Evolutionary conservation across 176 grass and related monocot genomes (phyloP).

Genomic region (Puya raimondii): DNA sequence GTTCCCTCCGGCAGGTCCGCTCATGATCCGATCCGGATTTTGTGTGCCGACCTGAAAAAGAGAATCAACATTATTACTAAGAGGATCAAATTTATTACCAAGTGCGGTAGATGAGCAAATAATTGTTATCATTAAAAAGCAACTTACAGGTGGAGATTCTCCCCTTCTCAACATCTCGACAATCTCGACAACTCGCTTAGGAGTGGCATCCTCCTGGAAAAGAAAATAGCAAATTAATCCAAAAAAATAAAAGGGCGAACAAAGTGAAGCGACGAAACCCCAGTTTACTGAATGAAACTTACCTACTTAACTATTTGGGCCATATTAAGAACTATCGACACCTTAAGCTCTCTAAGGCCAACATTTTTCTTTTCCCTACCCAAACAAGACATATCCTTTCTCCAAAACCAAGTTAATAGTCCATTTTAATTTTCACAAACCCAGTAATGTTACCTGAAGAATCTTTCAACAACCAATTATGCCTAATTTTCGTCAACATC

Average conservation of each 20-base stretch:
- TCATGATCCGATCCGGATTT: conserved; percentile 57
- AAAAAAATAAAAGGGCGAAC: neutral
- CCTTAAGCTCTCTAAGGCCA: neutral
- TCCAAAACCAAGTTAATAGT: too few relatives aligned
- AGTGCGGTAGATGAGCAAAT: neutral
- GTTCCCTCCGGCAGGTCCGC: conserved; percentile 75
- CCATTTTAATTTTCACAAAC: too few relatives aligned
- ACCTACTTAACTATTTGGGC: neutral
- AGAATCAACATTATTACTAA: conserved; percentile 1
- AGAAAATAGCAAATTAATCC: neutral
- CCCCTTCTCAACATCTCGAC: conserved; percentile 92
- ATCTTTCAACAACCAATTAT: too few relatives aligned
- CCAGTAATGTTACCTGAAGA: too few relatives aligned
- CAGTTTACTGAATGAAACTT: neutral
- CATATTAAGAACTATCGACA: neutral
- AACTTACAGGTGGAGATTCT: conserved; percentile 65
- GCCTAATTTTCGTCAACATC: too few relatives aligned
- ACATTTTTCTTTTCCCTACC: too few relatives aligned
- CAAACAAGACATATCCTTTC: too few relatives aligned
- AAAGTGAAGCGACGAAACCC: neutral
- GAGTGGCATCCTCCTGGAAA: conserved; percentile 78
- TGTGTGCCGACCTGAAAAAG: conserved; percentile 66
- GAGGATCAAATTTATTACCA: neutral
- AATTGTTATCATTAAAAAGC: conserved; percentile 11
- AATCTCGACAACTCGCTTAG: conserved; percentile 74